These are phyloP conservation scores for Euryodendron excelsum DNA, from an alignment of 148 eudicot species.

Conservation along the genomic window DNA sequence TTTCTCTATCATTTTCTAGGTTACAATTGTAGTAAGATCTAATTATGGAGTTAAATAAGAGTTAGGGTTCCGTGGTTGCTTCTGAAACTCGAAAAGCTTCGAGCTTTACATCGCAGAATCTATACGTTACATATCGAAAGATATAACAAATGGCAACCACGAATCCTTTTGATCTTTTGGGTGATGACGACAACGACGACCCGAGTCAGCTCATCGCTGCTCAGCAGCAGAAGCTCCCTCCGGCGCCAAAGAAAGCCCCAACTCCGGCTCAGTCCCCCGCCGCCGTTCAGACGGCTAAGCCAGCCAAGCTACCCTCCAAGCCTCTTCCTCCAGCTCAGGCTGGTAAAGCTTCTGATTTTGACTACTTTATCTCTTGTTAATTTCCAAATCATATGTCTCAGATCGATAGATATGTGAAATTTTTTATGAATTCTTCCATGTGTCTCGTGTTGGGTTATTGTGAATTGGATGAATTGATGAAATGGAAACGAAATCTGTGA, in stretches of 20 bases:
- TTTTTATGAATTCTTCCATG: neutral
- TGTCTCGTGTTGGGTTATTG: neutral
- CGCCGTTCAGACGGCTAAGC: slow-evolving; percentile 20
- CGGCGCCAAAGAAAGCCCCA: slow-evolving; percentile 20
- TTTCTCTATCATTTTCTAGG: neutral
- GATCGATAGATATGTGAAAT: neutral
- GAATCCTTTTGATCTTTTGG: slow-evolving; percentile 55
- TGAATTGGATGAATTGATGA: neutral
- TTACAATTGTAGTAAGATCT: neutral
- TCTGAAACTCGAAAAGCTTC: neutral
- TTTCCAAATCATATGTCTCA: too few relatives aligned
- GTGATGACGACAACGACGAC: slow-evolving; percentile 56
- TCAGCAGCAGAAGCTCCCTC: slow-evolving; percentile 23
- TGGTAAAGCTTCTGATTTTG: slow-evolving; percentile 19
- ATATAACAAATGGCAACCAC: slow-evolving; percentile 43
- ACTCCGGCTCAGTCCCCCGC: slow-evolving; percentile 20
- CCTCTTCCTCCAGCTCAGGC: slow-evolving; percentile 60
- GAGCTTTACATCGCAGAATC: slow-evolving; percentile 6
- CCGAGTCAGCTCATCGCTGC: slow-evolving; percentile 40
- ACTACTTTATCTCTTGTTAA: neutral
- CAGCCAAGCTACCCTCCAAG: slow-evolving; percentile 53
- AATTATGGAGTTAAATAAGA: slow-evolving; percentile 19
- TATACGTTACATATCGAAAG: neutral
- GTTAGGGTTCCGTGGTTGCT: slow-evolving; percentile 21
- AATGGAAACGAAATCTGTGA: too few relatives aligned